phyloP scores from a whole-genome alignment of 768 basidiomycete genomes.

The Vararia minispora region DNA sequence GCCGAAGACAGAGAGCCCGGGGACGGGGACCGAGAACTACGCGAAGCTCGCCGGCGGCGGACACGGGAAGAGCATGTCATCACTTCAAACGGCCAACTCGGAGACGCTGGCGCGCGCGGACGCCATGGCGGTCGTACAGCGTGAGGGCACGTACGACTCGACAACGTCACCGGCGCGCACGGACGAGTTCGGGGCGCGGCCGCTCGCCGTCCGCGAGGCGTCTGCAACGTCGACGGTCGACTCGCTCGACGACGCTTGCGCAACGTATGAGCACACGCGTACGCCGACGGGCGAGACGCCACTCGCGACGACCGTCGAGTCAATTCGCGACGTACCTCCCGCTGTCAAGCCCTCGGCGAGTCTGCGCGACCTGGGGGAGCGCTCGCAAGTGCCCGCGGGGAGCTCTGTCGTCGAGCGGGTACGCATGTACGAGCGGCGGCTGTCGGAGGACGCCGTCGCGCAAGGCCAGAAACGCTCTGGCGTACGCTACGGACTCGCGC shows the following conservation, averaged over 20 bases:
- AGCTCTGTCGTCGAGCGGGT: constrained; percentile 39
- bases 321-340: neutral
- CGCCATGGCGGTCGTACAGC: constrained; percentile 61
- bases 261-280: no score
- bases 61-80: constrained; percentile 29
- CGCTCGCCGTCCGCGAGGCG: neutral
- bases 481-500: constrained; percentile 56
- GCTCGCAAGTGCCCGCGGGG: constrained; percentile 4
- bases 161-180: neutral
- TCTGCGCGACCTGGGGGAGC: constrained; percentile 1
- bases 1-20: constrained; percentile 9
- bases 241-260: no score
- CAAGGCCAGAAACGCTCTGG: constrained; percentile 17
- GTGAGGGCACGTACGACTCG: constrained; percentile 13
- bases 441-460: constrained; percentile 36
- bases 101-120: constrained; percentile 56
- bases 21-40: neutral
- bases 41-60: constrained; percentile 9
- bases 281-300: constrained; percentile 1
- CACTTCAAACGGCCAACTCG: constrained; percentile 57
- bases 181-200: constrained; percentile 4
- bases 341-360: neutral
- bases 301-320: neutral
- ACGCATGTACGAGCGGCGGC: constrained; percentile 43
- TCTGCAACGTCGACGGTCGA: neutral